These are phyloP conservation scores for Mollisiaceae sp. DNA, from an alignment of 2,329 filamentous ascomycete genomes.

Conservation along the genomic window DNA sequence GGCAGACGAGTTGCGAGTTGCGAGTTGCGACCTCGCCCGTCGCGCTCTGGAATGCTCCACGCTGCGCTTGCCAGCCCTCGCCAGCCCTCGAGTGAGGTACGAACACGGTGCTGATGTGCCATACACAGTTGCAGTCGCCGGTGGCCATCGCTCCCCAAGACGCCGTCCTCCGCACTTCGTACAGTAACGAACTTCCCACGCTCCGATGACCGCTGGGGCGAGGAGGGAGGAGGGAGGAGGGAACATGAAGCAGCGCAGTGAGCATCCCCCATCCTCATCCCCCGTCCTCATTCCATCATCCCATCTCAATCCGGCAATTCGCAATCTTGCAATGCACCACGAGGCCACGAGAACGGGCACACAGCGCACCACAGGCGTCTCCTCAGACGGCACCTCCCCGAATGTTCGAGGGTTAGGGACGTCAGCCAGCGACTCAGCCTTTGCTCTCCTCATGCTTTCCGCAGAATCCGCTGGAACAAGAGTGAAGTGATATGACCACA, in stretches of 20 bases:
- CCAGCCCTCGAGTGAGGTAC: neutral
- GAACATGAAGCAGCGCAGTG: too few relatives aligned
- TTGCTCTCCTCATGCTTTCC: conserved; percentile 15
- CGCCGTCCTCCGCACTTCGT: too few relatives aligned
- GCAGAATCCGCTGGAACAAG: conserved; percentile 29
- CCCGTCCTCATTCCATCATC: neutral
- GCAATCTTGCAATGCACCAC: conserved; percentile 28
- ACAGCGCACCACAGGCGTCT: conserved; percentile 1
- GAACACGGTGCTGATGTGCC: too few relatives aligned
- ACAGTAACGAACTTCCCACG: neutral
- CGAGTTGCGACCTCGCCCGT: too few relatives aligned
- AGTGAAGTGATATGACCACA: neutral
- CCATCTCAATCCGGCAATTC: conserved; percentile 12
- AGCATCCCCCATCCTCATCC: too few relatives aligned
- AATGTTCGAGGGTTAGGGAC: neutral
- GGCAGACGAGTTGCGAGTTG: too few relatives aligned
- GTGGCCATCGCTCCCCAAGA: too few relatives aligned
- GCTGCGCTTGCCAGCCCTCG: neutral
- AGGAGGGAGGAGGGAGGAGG: too few relatives aligned
- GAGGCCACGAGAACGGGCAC: conserved; percentile 14
- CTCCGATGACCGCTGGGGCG: conserved; percentile 13
- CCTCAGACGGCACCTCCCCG: neutral
- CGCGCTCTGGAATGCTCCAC: conserved; percentile 19
- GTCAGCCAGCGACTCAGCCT: conserved; percentile 23
- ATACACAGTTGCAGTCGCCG: neutral